Base-by-base conservation (phyloP, 1,284 basidiomycete genomes). In the Golubevia sp. region DNA sequence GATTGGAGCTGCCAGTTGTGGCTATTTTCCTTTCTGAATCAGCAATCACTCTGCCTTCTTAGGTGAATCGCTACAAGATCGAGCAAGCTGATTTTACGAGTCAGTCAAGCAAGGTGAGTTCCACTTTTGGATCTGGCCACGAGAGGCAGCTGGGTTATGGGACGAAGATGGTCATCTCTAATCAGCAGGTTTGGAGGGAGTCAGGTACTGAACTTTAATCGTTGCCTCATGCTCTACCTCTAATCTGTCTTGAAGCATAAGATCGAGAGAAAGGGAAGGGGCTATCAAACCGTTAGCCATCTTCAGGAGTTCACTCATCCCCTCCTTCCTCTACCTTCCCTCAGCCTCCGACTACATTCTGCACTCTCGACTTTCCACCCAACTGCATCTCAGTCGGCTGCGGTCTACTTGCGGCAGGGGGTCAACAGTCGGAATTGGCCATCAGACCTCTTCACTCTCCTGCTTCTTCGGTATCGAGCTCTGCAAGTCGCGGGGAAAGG, bases 341-440 rank as follows among this genome's bases (percentile, higher is more conserved):
- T n/a, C 66, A 90, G 89, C 68, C 86, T 55, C 85, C 87, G 27
- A 86, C 88, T 13, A 71, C 85, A 2, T 92, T 91, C 82, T 85
- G 83, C 24, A 89, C 91, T 15, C 91, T 91, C 74, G 89, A 90
- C 3, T 87, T 93, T 53, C 85, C 89, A 0, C 88, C 90, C 0
- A 86, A 91, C 20, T 86, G 85, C 7, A 79, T 92, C 26, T 66
- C 79, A 3, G 64, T 68, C 2, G 83, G 81, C 2, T 85, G 86
- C 5, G 87, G 86, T 18, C 87, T 94, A n/a, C 84, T 94, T 18
- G 92, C 91, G 26, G 90, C 90, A 2, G 92, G 92, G 63, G 92
- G 92, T 2, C 91, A 92, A 79, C 88, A 91, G 11, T 89, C 90
- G 2, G 91, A 94, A 77, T 86, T 94, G 1, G 89, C 92, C 59